phyloP scores from a whole-genome alignment of 2,329 filamentous ascomycete species.

The Hymenoscyphus fraxineus region DNA sequence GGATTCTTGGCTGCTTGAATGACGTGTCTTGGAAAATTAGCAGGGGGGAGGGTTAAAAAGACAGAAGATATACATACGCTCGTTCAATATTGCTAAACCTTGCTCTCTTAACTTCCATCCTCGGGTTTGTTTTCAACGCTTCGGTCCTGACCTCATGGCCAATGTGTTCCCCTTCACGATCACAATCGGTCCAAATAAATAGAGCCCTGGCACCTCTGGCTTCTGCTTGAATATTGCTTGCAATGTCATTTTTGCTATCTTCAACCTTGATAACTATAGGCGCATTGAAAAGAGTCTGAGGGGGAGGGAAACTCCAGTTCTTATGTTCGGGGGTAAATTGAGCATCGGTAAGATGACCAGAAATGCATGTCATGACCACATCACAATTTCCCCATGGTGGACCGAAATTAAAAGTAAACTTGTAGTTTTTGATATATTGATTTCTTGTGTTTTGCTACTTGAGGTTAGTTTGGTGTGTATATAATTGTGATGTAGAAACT shows the following conservation, averaged over 20 bases:
- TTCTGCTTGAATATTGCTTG: conserved; percentile 78
- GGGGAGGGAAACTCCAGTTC: conserved; percentile 77
- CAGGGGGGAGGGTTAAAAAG: background rate
- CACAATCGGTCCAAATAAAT: conserved; percentile 98
- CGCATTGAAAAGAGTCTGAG: conserved; percentile 75
- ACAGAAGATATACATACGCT: conserved; percentile 49
- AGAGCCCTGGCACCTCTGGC: conserved; percentile 69
- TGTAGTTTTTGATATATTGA: conserved; percentile 89
- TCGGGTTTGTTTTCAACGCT: conserved; percentile 68
- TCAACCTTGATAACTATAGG: conserved; percentile 66
- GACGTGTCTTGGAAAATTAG: conserved; percentile 62
- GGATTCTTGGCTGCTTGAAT: conserved; percentile 76
- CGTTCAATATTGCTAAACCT: conserved; percentile 94
- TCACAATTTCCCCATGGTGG: conserved; percentile 73
- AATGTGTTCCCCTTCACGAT: conserved; percentile 95
- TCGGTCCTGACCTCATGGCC: conserved; percentile 84
- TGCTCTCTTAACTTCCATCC: conserved; percentile 77
- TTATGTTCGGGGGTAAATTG: conserved; percentile 74
- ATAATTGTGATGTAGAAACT: conserved; percentile 30
- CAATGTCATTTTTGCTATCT: conserved; percentile 74
- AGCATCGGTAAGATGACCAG: conserved; percentile 78
- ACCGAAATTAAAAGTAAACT: conserved; percentile 85
- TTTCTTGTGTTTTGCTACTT: conserved; percentile 28
- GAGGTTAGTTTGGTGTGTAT: conserved; percentile 3
- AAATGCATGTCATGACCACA: conserved; percentile 91